Evolutionary conservation across 495 filamentous ascomycete species (phyloP), one percentile per base, ranked within the genome.

Genomic region (Astrothelium subdiscretum): DNA sequence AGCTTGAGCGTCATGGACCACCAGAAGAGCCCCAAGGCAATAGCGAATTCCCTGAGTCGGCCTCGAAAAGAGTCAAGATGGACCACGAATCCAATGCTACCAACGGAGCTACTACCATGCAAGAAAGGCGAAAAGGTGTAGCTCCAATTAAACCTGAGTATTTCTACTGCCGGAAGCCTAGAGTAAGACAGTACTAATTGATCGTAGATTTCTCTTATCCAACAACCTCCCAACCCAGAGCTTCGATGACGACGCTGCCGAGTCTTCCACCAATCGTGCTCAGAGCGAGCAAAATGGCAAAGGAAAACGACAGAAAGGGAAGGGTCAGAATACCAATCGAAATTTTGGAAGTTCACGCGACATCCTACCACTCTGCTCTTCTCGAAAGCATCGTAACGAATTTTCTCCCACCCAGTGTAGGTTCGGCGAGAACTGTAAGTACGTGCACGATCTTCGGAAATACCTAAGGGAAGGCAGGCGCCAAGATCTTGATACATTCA

Each of bases 81-180:
- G 81, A 83, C 5, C 72, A 77, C 57, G 42, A 66, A 29, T 12
- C 32, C 18, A 40, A 35, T 4, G 52, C 58, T 58, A 59, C 35
- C n/a, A 54, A 59, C n/a, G 42, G 60, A 3, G 2, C 64, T 29
- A 22, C 67, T 27, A 32, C 69, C 64, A 32, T 10, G 40, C 59
- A 67, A 70, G 68, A 69, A 65, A 72, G 79, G 65, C 61, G 78
- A 48, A 82, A 83, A 69, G 92, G 92, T 32, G 79, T 92, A 63
- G 90, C 90, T 32, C 82, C 85, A 1, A 86, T 98, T 69, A 96
- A 96, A 73, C 68, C 82, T 62, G 92, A 97, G 89, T 96, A 74
- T 71, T 83, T 74, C 13, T 42, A 3, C 18, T 26, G 20, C 42
- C 44, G n/a, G 24, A 58, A 18, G 43, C 42, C 57, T 26, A 59